Base-by-base conservation (phyloP, 495 filamentous ascomycete genomes). In the Hypomontagnella submonticulosa region DNA sequence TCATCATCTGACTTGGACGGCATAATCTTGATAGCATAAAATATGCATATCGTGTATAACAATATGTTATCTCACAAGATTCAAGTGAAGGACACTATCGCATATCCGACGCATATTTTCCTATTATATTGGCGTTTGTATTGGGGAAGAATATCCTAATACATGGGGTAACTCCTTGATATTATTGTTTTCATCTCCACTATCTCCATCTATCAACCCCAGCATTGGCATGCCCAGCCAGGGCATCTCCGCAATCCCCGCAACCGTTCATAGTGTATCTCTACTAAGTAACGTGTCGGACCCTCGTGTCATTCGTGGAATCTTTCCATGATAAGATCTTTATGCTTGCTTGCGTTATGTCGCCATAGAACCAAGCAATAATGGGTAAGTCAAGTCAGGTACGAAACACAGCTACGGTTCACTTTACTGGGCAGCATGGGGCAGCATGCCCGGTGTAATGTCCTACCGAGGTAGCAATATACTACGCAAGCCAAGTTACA, bases 381-480 rank as follows among this genome's bases (percentile, higher is more conserved):
- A 42, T 19, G 53, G 18, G 12, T 40, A 23, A 34, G 44, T 33
- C 13, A 19, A 48, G n/a, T 40, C 27, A 58, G 58, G 57, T 11
- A 55, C 59, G 42, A 48, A 57, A 38, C 18, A 19, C 23, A 44
- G 53, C 18, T 57, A 12, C 5, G 43, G 8, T 12, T 55, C 18
- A 13, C 54, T 55, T 12, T 63, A 50, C 54, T 55, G 41, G 42
- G 65, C 49, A 55, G n/a, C n/a, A n/a, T n/a, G n/a, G n/a, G n/a
- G n/a, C n/a, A n/a, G 51, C 15, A 57, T 36, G 36, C 44, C 60
- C 66, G 66, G 66, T 69, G 18, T 40, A 69, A 69, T 56, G 51
- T 60, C 53, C 44, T 12, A 61, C 66, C 66, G 66, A 69, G 55
- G 60, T 69, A 51, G 59, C 56, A 69, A 60, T 51, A 60, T 51